Evolutionary conservation across 371 early-diverging fungal species (phyloP), one percentile per base, ranked within the genome.

Genomic region (Syncephalastrum racemosum): DNA sequence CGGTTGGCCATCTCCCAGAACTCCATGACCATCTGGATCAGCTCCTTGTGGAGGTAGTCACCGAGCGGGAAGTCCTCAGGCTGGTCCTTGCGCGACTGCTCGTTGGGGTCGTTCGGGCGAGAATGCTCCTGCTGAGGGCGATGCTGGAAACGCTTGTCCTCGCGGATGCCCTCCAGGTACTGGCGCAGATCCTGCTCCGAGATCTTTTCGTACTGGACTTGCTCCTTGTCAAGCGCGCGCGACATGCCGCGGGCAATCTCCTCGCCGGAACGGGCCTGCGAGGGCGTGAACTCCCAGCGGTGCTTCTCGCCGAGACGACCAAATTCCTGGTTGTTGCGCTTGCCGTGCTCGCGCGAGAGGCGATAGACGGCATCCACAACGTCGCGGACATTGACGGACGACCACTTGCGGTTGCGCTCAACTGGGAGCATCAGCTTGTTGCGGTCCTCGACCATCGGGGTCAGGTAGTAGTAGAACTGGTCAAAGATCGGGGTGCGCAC

Each of bases 381-480:
- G 8, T 77, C 77, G 15, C 64, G 62, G 48, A 73, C 18, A 47
- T 71, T 65, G 20, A 77, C 62, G 15, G 59, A 24, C 18, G 58
- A 44, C 73, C 73, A 77, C 46, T 63, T 63, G 24, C 44, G 46
- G 22, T 70, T 60, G 19, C 62, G 50, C 23, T 64, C 59, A 6
- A 75, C 62, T 44, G 72, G 70, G 27, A 72, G 53, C 20, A 36
- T 14, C 4, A 75, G 5, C 10, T 43, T 46, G 54, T 64, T 66
- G 12, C 70, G 58, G 19, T 59, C 53, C 45, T 70, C 68, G 2
- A 72, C 52, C 42, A 62, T 54, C 36, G 70, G 72, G 20, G 66
- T 66, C 63, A 72, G 39, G 8, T 52, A 75, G 57, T 75, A 75
- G 46, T 68, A 68, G 13, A 64, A 14, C 46, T 75, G 76, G 42